These are phyloP conservation scores for Gnetum montanum DNA, from an alignment of 75 land plant species.

Conservation along the genomic window DNA sequence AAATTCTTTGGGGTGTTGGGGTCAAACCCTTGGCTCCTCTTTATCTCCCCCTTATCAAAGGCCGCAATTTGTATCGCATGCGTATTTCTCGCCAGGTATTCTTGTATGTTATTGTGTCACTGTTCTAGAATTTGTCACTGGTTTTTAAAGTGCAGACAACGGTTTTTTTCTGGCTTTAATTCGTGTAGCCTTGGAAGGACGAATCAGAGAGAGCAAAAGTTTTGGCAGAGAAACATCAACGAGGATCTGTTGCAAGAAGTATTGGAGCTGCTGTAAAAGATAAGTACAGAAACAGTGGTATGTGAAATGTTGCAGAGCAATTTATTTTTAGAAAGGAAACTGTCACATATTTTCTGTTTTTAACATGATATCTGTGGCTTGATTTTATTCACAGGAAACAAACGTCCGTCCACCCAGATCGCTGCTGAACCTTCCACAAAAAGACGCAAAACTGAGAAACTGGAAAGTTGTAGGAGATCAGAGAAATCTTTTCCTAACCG, in stretches of 20 bases:
- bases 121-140: no score
- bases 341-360: not conserved
- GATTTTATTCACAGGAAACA: not conserved
- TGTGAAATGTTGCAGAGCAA: not conserved
- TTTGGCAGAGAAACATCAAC: slow-evolving; percentile 15
- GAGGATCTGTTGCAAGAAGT: slow-evolving; percentile 11
- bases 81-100: slow-evolving; percentile 13
- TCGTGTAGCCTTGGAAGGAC: slow-evolving; percentile 13
- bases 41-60: slow-evolving; percentile 22
- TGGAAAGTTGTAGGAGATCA: not conserved
- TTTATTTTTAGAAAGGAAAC: not conserved
- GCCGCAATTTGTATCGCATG: slow-evolving; percentile 22
- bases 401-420: not conserved
- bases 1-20: slow-evolving; percentile 24
- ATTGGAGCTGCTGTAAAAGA: slow-evolving; percentile 1
- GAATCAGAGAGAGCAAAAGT: slow-evolving; percentile 10
- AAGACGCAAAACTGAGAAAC: slow-evolving; percentile 2
- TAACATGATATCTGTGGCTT: not conserved
- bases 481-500: no score
- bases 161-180: no score
- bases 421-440: not conserved
- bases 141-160: no score
- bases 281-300: not conserved
- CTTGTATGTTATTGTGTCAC: no score
- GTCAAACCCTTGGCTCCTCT: slow-evolving; percentile 11